phyloP scores from a whole-genome alignment of 768 basidiomycete species.

The Saitozyma podzolica region DNA sequence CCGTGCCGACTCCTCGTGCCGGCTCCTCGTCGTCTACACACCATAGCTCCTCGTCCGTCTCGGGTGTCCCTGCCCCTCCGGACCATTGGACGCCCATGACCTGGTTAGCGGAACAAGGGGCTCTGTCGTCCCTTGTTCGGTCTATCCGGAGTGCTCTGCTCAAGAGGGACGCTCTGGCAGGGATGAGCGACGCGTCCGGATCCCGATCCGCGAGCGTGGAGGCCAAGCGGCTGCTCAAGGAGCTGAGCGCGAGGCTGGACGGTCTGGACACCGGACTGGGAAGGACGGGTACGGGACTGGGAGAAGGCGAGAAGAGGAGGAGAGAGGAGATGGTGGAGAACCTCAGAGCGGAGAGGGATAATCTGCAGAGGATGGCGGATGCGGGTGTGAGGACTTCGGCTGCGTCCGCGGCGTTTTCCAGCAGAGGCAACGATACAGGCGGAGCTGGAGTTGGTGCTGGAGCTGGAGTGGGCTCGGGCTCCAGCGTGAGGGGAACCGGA shows the following conservation, averaged over 20 bases:
- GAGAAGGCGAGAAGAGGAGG: constrained; percentile 86
- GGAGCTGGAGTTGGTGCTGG: neutral
- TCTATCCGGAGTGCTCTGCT: constrained; percentile 82
- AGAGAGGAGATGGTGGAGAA: constrained; percentile 84
- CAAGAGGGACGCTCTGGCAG: constrained; percentile 77
- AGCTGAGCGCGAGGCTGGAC: constrained; percentile 61
- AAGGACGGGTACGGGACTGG: constrained; percentile 71
- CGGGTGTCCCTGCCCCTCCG: constrained; percentile 15
- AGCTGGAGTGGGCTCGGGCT: constrained; percentile 1
- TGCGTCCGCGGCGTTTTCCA: neutral
- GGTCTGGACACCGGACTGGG: constrained; percentile 66
- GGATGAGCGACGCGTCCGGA: constrained; percentile 68
- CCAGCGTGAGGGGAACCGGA: neutral
- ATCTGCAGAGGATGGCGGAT: constrained; percentile 79
- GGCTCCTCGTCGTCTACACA: constrained; percentile 13
- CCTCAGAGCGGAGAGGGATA: constrained; percentile 87
- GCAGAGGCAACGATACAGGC: no score
- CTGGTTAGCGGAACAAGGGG: constrained; percentile 82
- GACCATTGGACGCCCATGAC: constrained; percentile 47
- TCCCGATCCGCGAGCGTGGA: constrained; percentile 78
- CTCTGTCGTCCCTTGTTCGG: constrained; percentile 61
- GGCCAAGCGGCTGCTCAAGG: constrained; percentile 61
- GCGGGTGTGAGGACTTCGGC: constrained; percentile 63
- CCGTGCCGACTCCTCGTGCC: constrained; percentile 60
- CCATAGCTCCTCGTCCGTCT: neutral